Conservation (phyloP, 495 filamentous ascomycete species). For the Tirmania nivea region DNA sequence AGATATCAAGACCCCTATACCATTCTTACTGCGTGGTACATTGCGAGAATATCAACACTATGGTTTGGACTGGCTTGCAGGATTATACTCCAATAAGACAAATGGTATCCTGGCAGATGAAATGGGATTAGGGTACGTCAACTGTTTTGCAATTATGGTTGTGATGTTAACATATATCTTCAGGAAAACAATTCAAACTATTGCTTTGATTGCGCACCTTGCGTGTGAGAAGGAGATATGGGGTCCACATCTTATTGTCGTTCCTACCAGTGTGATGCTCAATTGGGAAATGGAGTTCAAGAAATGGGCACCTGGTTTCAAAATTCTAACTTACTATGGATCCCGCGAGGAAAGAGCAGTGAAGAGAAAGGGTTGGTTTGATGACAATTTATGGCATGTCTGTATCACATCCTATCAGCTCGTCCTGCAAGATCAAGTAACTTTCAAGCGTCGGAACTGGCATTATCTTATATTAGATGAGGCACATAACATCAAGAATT, state of each 20-base stretch:
- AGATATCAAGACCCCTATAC: conserved; percentile 49
- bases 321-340: conserved; percentile 93
- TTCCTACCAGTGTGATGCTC: conserved; percentile 94
- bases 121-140: conserved; percentile 64
- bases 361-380: conserved; percentile 78
- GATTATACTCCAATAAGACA: conserved; percentile 72
- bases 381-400: conserved; percentile 84
- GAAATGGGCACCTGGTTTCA: conserved; percentile 97
- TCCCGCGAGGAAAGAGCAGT: conserved; percentile 72
- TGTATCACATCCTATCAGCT: conserved; percentile 94
- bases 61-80: conserved; percentile 89
- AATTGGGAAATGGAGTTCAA: conserved; percentile 99
- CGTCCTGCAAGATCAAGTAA: conserved; percentile 75
- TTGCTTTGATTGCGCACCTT: conserved; percentile 79
- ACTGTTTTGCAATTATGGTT: conserved; percentile 1
- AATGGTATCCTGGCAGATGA: conserved; percentile 99
- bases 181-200: conserved; percentile 89
- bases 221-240: conserved; percentile 79
- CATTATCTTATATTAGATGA: conserved; percentile 98
- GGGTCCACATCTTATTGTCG: conserved; percentile 91
- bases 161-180: conserved; percentile 1
- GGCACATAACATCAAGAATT: conserved; percentile 99
- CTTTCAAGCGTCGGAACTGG: conserved; percentile 86
- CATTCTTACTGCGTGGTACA: conserved; percentile 72
- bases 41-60: conserved; percentile 93